Conservation (phyloP, 2,329 filamentous ascomycete genomes). For the Fusarium lateritium region DNA sequence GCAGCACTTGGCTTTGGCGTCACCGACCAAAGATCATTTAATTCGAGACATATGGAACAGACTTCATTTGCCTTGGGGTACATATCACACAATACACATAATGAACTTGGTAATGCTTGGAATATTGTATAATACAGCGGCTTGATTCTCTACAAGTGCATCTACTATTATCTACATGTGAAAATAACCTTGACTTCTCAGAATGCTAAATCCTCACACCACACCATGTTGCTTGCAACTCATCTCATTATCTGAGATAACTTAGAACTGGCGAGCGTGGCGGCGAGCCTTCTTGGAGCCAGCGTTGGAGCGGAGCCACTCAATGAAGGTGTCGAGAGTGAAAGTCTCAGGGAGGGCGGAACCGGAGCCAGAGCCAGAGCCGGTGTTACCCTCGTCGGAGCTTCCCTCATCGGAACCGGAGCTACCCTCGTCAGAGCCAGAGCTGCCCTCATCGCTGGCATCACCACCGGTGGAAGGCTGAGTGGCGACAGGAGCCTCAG, state of each 20-base stretch:
- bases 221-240: rapidly evolving
- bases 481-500: constrained; percentile 10
- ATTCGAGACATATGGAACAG: no score
- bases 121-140: constrained; percentile 5
- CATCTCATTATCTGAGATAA: neutral
- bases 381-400: neutral
- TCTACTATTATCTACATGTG: constrained; percentile 17
- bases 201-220: neutral
- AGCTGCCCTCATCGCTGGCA: neutral
- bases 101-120: no score
- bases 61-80: neutral
- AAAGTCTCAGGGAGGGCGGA: constrained; percentile 43
- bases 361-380: constrained; percentile 6
- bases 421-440: neutral
- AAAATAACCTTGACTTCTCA: neutral
- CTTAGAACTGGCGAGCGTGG: constrained; percentile 44
- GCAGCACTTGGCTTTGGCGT: no score
- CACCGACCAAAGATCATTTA: no score
- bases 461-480: constrained; percentile 2
- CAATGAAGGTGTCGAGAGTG: constrained; percentile 46
- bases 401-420: constrained; percentile 2
- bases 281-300: constrained; percentile 37
- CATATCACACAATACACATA: neutral
- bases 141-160: neutral
- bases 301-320: constrained; percentile 32